Evolutionary conservation across 345 rosid species (phyloP).

Genomic region (Syzygium oleosum): DNA sequence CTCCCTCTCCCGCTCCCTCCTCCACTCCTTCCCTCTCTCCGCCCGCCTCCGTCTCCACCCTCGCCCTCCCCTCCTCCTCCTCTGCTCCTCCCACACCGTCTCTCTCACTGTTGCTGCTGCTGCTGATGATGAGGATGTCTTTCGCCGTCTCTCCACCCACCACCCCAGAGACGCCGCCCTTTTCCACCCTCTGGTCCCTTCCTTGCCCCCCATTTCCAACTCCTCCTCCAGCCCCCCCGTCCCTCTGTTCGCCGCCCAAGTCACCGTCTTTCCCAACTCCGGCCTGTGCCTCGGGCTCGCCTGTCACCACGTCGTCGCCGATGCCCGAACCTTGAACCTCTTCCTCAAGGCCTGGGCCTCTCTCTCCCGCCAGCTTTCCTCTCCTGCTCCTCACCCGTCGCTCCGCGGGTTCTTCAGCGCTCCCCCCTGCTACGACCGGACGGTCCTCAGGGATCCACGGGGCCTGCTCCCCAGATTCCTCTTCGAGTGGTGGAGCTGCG

Average conservation of each 20-base stretch:
- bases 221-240: not conserved
- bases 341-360: conserved; percentile 37
- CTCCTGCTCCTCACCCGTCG: not conserved
- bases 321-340: conserved; percentile 27
- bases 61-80: not conserved
- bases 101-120: conserved; percentile 13
- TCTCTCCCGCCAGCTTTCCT: not conserved
- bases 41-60: conserved; percentile 10
- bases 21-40: conserved; percentile 29
- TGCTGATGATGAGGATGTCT: conserved; percentile 7
- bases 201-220: not conserved
- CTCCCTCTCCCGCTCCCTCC: conserved; percentile 45
- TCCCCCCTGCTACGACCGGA: conserved; percentile 9
- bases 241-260: conserved; percentile 25
- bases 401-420: not conserved
- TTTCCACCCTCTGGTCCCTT: conserved; percentile 17
- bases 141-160: conserved; percentile 7
- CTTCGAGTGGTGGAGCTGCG: conserved; percentile 14
- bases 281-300: conserved; percentile 36
- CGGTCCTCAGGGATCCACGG: conserved; percentile 4
- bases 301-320: conserved; percentile 35
- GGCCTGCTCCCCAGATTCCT: conserved; percentile 17
- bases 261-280: conserved; percentile 21
- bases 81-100: conserved; percentile 10
- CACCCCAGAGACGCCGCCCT: conserved; percentile 3